Conservation (phyloP, 2,329 filamentous ascomycete species). For the Pseudocercospora ulei region DNA sequence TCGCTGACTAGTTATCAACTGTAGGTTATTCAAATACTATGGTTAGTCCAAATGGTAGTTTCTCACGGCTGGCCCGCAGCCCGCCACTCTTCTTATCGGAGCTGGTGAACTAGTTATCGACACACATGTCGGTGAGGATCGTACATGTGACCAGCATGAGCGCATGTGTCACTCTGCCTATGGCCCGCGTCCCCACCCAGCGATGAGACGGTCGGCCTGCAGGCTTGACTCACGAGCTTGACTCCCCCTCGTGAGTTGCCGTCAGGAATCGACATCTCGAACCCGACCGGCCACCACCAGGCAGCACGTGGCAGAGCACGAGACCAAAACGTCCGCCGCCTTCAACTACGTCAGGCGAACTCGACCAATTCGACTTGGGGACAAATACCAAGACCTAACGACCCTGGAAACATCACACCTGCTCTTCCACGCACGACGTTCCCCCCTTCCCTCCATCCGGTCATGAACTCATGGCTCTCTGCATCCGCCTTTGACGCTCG, state of each 20-base stretch:
- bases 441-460: slow-evolving; percentile 4
- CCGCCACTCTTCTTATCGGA: no score
- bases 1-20: no score
- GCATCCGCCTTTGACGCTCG: slow-evolving; percentile 30
- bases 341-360: slow-evolving; percentile 6
- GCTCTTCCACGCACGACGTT: not conserved
- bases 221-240: no score
- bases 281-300: slow-evolving; percentile 3
- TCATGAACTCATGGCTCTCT: slow-evolving; percentile 24
- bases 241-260: not conserved
- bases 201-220: no score
- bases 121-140: no score
- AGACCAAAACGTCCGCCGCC: slow-evolving; percentile 14
- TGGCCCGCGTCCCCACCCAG: no score
- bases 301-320: slow-evolving; percentile 23
- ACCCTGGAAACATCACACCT: not conserved
- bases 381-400: not conserved
- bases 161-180: no score
- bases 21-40: no score
- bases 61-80: no score
- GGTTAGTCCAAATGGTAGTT: no score
- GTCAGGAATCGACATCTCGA: not conserved
- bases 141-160: no score
- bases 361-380: not conserved
- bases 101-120: no score